phyloP scores from a whole-genome alignment of 306 rosid genomes.

The Psophocarpus tetragonolobus region DNA sequence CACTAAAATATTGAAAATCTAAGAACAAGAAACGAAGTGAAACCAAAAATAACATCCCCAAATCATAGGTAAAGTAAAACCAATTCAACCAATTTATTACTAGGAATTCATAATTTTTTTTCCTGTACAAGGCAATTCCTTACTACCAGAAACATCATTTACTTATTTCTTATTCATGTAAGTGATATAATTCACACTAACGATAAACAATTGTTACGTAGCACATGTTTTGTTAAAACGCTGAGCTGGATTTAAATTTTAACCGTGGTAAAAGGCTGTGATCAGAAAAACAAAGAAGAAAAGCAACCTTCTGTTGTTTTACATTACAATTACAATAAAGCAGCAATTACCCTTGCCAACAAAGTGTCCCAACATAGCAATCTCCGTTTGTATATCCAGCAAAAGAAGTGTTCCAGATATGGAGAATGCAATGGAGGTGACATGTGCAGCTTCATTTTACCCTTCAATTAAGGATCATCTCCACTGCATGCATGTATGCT shows the following conservation, averaged over 20 bases:
- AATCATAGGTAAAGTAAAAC: neutral
- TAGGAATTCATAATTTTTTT: neutral
- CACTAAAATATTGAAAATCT: neutral
- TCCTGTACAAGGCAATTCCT: neutral
- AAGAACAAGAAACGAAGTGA: constrained; percentile 11
- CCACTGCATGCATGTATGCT: neutral
- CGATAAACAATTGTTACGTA: constrained; percentile 9
- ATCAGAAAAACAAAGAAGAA: constrained; percentile 12
- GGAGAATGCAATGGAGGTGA: constrained; percentile 90
- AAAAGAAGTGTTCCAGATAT: constrained; percentile 93
- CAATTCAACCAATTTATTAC: neutral
- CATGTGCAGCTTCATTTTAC: constrained; percentile 57
- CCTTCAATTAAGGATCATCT: constrained; percentile 45
- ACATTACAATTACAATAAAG: constrained; percentile 21
- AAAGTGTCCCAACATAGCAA: constrained; percentile 97
- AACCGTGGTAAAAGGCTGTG: neutral
- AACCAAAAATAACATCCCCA: neutral
- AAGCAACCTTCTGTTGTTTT: constrained; percentile 11
- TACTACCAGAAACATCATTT: neutral
- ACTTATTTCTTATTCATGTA: neutral
- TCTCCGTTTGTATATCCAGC: constrained; percentile 85
- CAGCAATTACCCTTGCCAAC: constrained; percentile 71
- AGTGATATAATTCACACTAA: neutral
- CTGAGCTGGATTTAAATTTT: neutral
- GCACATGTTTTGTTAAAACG: constrained; percentile 15